A percentile compares a stretch with the other conserved stretches of the same genome.
Evolutionary conservation across 2,329 filamentous ascomycete species (phyloP).

Genomic region (Pseudogymnoascus sp.): DNA sequence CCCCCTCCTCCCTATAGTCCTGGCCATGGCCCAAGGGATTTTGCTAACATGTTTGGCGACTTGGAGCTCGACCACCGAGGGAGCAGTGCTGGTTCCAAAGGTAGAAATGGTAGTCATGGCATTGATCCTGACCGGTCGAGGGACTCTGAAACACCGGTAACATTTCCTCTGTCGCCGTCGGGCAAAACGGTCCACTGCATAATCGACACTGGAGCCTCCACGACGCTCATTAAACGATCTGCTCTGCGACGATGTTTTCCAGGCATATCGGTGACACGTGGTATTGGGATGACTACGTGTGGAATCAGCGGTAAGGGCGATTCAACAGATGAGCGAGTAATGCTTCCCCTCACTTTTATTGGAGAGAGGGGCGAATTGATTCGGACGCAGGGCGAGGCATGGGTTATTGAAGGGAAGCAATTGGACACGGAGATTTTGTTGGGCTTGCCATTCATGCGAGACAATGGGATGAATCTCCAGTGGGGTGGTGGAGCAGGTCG

Average conservation of each 20-base stretch:
- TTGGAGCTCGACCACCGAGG: not conserved
- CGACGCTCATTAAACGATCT: slow-evolving; percentile 12
- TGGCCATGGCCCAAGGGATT: not conserved
- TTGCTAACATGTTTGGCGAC: not conserved
- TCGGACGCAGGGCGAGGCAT: not conserved
- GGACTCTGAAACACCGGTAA: not conserved
- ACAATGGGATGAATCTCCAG: slow-evolving; percentile 9
- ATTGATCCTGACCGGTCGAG: not conserved
- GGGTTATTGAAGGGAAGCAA: not conserved
- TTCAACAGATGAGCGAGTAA: not conserved
- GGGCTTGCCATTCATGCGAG: slow-evolving; percentile 8
- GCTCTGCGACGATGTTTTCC: not conserved
- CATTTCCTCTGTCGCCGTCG: not conserved
- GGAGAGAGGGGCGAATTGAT: not conserved
- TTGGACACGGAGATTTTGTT: slow-evolving; percentile 7
- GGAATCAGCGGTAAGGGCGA: not conserved
- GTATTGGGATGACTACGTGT: not conserved
- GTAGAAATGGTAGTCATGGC: not conserved
- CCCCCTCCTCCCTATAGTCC: not conserved
- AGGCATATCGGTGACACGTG: not conserved
- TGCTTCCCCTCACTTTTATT: not conserved
- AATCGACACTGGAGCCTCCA: slow-evolving; percentile 8
- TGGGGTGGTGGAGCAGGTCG: slow-evolving; percentile 4
- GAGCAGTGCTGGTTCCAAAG: not conserved
- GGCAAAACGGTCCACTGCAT: slow-evolving; percentile 2